These are phyloP conservation scores for Climacium dendroides DNA, from an alignment of 225 moss, liverwort and hornwort genomes.

Conservation along the genomic window DNA sequence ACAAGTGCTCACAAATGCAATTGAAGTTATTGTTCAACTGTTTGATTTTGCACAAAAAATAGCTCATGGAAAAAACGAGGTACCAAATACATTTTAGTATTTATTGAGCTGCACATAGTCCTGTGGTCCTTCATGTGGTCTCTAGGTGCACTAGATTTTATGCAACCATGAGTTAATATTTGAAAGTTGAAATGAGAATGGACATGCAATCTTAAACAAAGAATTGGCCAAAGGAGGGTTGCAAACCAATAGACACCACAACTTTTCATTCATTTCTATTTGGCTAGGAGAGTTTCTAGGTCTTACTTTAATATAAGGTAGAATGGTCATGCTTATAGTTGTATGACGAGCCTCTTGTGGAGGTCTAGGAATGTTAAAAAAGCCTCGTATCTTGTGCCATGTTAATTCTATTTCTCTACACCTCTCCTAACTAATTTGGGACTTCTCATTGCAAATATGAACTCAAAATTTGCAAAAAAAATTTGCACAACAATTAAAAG, in stretches of 20 bases:
- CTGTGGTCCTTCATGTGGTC: neutral
- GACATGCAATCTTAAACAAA: neutral
- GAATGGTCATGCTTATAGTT: too few relatives aligned
- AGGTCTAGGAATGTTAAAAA: too few relatives aligned
- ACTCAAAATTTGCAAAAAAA: too few relatives aligned
- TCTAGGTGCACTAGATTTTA: neutral
- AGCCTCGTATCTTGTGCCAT: too few relatives aligned
- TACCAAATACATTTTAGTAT: neutral
- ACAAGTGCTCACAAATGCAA: too few relatives aligned
- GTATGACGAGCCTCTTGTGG: too few relatives aligned
- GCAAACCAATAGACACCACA: neutral
- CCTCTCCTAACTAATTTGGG: too few relatives aligned
- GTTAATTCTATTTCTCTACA: too few relatives aligned
- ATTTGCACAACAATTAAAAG: too few relatives aligned
- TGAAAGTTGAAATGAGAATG: neutral
- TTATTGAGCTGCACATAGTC: fast-evolving
- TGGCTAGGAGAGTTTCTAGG: neutral
- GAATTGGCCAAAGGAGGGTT: neutral
- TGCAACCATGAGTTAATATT: neutral
- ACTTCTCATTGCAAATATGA: too few relatives aligned
- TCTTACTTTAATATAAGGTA: neutral
- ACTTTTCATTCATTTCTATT: neutral
- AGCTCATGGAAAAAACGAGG: neutral
- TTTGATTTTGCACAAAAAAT: neutral
- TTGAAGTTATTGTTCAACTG: neutral